Percentiles rank a stretch among this genome's conserved stretches.
Conservation (phyloP, 495 filamentous ascomycete genomes). For the Talaromyces trachyspermus region DNA sequence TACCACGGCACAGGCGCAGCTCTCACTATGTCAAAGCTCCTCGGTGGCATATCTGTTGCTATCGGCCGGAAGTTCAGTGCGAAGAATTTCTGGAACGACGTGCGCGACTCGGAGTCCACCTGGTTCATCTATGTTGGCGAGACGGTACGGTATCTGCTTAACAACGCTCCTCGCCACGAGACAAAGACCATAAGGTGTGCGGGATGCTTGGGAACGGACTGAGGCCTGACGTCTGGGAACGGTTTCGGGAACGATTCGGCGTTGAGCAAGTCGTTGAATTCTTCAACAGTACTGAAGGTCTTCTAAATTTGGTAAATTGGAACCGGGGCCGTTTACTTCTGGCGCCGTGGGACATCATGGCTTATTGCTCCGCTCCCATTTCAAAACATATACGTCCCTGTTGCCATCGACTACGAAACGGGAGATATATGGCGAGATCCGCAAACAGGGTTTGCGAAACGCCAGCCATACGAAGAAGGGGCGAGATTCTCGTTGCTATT, state of each 20-base stretch:
- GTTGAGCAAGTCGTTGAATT: slow-evolving; percentile 55
- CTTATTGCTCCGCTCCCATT: slow-evolving; percentile 42
- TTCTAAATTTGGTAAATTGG: slow-evolving; percentile 52
- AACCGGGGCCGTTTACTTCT: slow-evolving; percentile 52
- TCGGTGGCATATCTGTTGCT: slow-evolving; percentile 54
- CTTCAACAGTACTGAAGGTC: slow-evolving; percentile 60
- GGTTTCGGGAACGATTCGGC: slow-evolving; percentile 57
- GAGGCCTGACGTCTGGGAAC: slow-evolving; percentile 68
- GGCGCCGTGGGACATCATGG: slow-evolving; percentile 70
- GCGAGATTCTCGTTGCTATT: slow-evolving; percentile 67
- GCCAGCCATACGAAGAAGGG: slow-evolving; percentile 60
- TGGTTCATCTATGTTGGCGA: slow-evolving; percentile 80
- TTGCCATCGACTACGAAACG: slow-evolving; percentile 59
- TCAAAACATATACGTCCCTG: slow-evolving; percentile 52
- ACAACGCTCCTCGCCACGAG: slow-evolving; percentile 54
- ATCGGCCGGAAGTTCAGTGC: slow-evolving; percentile 65
- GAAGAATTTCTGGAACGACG: slow-evolving; percentile 66
- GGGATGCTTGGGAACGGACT: slow-evolving; percentile 73
- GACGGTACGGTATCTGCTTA: slow-evolving; percentile 67
- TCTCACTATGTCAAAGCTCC: slow-evolving; percentile 43
- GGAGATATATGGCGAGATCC: slow-evolving; percentile 56
- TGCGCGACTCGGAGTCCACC: slow-evolving; percentile 60
- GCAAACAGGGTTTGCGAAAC: slow-evolving; percentile 57
- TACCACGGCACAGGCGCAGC: slow-evolving; percentile 72
- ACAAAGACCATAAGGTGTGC: slow-evolving; percentile 57